These are phyloP conservation scores for Heritiera littoralis DNA, from an alignment of 345 rosid genomes.

Conservation along the genomic window DNA sequence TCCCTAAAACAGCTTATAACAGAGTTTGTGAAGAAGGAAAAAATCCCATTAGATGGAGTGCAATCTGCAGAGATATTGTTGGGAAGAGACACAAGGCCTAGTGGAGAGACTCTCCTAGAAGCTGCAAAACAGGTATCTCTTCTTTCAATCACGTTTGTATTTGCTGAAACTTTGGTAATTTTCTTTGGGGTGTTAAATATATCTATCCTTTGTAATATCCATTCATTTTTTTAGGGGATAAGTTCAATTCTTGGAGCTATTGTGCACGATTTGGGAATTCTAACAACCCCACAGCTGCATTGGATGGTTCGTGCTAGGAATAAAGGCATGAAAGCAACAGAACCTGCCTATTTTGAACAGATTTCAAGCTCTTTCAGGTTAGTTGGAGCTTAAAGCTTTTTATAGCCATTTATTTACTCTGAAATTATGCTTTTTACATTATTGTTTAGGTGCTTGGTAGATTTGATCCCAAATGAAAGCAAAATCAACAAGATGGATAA, in stretches of 20 bases:
- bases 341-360: conserved; percentile 74
- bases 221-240: conserved; percentile 51
- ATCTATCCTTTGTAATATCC: conserved; percentile 16
- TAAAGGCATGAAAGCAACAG: conserved; percentile 64
- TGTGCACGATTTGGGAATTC: conserved; percentile 64
- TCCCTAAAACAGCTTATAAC: conserved; percentile 46
- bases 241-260: conserved; percentile 63
- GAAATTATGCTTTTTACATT: conserved; percentile 14
- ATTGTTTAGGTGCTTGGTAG: conserved; percentile 58
- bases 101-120: conserved; percentile 83
- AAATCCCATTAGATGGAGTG: too few relatives aligned
- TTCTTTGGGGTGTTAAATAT: conserved; percentile 3
- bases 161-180: background rate
- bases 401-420: background rate
- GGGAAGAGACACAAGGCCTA: conserved; percentile 96
- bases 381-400: conserved; percentile 9
- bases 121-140: conserved; percentile 63
- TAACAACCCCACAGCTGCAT: conserved; percentile 93
- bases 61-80: conserved; percentile 39
- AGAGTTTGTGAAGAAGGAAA: conserved; percentile 66
- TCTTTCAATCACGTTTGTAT: background rate
- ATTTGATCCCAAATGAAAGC: conserved; percentile 52
- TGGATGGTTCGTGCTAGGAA: conserved; percentile 94
- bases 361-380: conserved; percentile 72
- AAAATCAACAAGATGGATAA: conserved; percentile 29